Evolutionary conservation across 2,329 filamentous ascomycete species (phyloP), one percentile per base, ranked within the genome.

Genomic region (Xylariaceae sp.): DNA sequence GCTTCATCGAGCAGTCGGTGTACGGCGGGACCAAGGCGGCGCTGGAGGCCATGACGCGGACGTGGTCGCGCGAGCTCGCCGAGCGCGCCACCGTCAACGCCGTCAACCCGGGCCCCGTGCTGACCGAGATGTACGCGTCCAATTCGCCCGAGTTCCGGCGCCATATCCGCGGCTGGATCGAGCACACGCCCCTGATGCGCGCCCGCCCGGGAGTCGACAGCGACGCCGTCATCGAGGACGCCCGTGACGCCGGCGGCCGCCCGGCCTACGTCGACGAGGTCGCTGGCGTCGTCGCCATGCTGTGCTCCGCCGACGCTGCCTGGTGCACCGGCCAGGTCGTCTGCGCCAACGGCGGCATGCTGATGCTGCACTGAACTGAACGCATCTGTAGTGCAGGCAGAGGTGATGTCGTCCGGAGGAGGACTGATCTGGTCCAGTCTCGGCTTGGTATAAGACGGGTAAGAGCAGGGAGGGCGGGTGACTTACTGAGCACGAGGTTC

Each of bases 301-400:
- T 89, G 15, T 86, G 82, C 53, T 71, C 72, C 5, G 65, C 68
- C 5, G 85, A 90, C 53, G 71, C 74, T n/a, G 72, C 66, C 6
- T 90, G 83, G 83, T 80, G 77, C 51, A 92, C 84, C 0, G 85
- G 85, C 2, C 82, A 80, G 56, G 80, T 88, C 16, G 73, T 92
- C 4, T 84, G 80, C 60, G 83, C 83, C 6, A 90, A 90, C 52
- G 85, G 85, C 2, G 85, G 85, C 30, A 45, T 49, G 43, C 24
- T 44, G 26, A 32, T 46, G 31, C 22, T 37, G 11, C 42, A 45
- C 19, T 41, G 34, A 31, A n/a, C n/a, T n/a, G n/a, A n/a, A n/a
- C n/a, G n/a, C n/a, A n/a, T n/a, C n/a, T n/a, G n/a, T n/a, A n/a
- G n/a, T n/a, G n/a, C n/a, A n/a, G n/a, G n/a, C n/a, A n/a, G n/a